Evolutionary conservation across 768 basidiomycete genomes (phyloP), one percentile per base, ranked within the genome.

Genomic region (Wakefieldia striispora): DNA sequence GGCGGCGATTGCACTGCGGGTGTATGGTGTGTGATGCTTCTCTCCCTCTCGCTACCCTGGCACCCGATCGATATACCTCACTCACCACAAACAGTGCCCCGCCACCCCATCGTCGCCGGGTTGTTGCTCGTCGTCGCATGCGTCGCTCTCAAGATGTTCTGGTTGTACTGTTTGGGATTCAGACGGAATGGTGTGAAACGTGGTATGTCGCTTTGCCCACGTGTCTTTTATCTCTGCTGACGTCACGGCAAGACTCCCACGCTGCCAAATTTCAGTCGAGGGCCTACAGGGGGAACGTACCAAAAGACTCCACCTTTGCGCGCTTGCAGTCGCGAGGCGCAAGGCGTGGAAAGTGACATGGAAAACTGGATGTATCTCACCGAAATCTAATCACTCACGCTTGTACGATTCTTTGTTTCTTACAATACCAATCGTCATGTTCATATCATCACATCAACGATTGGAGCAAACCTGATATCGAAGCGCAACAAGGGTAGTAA

Each of bases 221-320:
- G 24, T 16, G 8, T 21, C 16, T 20, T 19, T 11, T 45, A 27
- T 37, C 24, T 1, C n/a, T n/a, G n/a, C n/a, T 3, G 10, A 10
- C 6, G 24, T 19, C 17, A 16, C 1, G 19, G 20, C 1, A 23
- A 62, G 61, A 29, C 8, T 59, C 63, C 2, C 47, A 51, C 23
- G 51, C 47, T 5, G 26, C 50, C 38, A 46, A 51, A 7, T 65
- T 62, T 17, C 62, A 65, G 2, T 51, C 63, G 21, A 59, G 57
- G 9, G 9, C 41, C 35, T 38, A 50, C n/a, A 45, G 63, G 36
- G 47, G 56, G 6, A 62, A 61, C 31, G 29, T 50, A 16, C 45
- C 27, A 12, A 61, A 52, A 6, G 3, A 29, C 6, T 52, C 45
- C 17, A 27, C 41, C 38, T 52, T 48, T 61, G 21, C 51, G 7